Evolutionary conservation across 192 early-diverging fungal species (phyloP).

Genomic region (Dissophora ornata): DNA sequence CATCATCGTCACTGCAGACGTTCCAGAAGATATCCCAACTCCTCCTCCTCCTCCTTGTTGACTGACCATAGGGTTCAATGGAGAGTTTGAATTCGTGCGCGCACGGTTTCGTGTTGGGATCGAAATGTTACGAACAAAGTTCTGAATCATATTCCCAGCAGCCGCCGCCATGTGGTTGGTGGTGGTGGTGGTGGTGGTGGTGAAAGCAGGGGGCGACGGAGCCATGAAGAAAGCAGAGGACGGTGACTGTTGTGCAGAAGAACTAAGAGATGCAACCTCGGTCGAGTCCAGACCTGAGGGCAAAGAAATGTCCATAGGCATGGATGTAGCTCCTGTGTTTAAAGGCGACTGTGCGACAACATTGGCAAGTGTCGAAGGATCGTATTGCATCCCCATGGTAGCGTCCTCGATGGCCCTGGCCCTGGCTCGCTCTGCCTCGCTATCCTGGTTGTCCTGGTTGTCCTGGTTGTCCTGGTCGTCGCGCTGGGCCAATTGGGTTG

Average conservation of each 20-base stretch:
- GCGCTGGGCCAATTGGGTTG: too few species aligned
- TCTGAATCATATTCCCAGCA: constrained; percentile 36
- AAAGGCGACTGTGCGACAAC: not conserved
- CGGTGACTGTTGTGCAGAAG: constrained; percentile 32
- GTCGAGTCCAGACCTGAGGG: not conserved
- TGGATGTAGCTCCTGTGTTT: not conserved
- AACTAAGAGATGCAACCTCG: not conserved
- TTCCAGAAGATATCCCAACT: too few species aligned
- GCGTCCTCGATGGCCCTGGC: not conserved
- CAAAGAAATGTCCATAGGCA: constrained; percentile 25
- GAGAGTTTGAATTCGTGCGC: constrained; percentile 46
- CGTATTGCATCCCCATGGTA: too few species aligned
- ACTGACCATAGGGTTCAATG: constrained; percentile 28
- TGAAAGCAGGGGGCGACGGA: constrained; percentile 33
- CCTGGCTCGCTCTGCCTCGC: too few species aligned
- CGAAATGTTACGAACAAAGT: constrained; percentile 41
- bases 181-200: too few species aligned
- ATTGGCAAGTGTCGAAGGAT: not conserved
- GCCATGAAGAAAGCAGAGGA: constrained; percentile 42
- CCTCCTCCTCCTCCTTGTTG: not conserved
- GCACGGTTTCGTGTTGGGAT: constrained; percentile 27
- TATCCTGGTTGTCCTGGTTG: too few species aligned
- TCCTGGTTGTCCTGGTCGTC: too few species aligned
- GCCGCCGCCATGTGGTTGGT: constrained; percentile 20
- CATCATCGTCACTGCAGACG: not conserved